These are phyloP conservation scores for Claviceps pazoutovae DNA, from an alignment of 2,329 filamentous ascomycete genomes.

Conservation along the genomic window DNA sequence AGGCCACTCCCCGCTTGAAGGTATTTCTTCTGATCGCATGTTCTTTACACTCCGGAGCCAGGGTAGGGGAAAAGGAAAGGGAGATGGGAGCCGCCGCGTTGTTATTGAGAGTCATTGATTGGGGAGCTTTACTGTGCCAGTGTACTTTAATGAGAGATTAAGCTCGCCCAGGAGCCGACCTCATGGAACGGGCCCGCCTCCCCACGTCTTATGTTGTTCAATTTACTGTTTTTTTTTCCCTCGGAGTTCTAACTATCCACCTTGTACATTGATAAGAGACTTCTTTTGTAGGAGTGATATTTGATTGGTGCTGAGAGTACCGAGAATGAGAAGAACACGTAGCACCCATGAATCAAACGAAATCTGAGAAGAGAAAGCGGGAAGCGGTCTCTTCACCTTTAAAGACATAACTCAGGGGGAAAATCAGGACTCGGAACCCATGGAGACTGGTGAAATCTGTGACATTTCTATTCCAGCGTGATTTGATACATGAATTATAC, in stretches of 20 bases:
- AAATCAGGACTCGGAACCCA: neutral
- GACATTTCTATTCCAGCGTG: constrained; percentile 3
- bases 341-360: neutral
- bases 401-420: neutral
- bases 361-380: neutral
- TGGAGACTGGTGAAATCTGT: constrained; percentile 10
- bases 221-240: constrained; percentile 9
- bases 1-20: neutral
- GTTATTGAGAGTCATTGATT: constrained; percentile 4
- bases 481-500: constrained; percentile 1
- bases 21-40: constrained; percentile 5
- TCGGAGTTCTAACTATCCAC: neutral
- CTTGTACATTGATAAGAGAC: neutral
- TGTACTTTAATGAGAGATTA: constrained; percentile 24
- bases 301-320: neutral
- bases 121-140: constrained; percentile 13
- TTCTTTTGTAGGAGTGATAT: neutral
- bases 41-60: constrained; percentile 11
- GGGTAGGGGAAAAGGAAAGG: constrained; percentile 4
- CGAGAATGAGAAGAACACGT: neutral
- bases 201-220: constrained; percentile 7
- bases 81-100: constrained; percentile 4
- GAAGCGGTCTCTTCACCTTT: neutral
- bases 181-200: constrained; percentile 14
- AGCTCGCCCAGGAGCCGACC: constrained; percentile 13